A percentile compares a stretch with the other conserved stretches of the same genome.
Conservation (phyloP, 768 basidiomycete genomes). For the Tephrocybe sp. region DNA sequence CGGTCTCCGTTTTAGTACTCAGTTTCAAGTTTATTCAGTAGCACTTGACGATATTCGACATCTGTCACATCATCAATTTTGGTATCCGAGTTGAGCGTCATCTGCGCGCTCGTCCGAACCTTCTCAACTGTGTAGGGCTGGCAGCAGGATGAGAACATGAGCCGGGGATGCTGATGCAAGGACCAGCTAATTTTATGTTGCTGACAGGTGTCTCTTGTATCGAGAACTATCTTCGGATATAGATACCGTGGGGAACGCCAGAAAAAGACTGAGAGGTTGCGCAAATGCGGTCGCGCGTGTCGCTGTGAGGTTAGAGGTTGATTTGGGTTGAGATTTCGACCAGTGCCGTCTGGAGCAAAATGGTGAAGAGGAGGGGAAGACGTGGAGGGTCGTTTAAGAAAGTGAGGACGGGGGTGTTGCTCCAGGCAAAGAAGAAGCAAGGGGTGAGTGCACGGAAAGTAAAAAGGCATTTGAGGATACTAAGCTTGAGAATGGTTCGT, state of each 20-base stretch:
- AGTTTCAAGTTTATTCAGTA: too few species aligned
- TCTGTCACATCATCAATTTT: too few species aligned
- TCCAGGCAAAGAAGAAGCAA: constrained; percentile 33
- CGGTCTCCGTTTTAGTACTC: too few species aligned
- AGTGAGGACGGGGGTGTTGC: constrained; percentile 18
- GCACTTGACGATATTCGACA: too few species aligned
- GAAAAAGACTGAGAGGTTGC: constrained; percentile 91
- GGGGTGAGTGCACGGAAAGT: constrained; percentile 50
- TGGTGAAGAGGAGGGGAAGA: constrained; percentile 14
- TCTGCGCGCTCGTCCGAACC: too few species aligned
- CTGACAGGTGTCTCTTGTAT: constrained; percentile 48
- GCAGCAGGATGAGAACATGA: constrained; percentile 25
- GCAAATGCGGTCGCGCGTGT: constrained; percentile 83
- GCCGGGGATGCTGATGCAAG: constrained; percentile 40
- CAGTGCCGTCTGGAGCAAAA: constrained; percentile 25
- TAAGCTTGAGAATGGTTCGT: constrained; percentile 43
- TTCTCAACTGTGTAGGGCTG: too few species aligned
- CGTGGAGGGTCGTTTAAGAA: constrained; percentile 15
- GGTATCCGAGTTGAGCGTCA: too few species aligned
- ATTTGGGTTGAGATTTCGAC: constrained; percentile 7
- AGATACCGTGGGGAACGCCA: constrained; percentile 62
- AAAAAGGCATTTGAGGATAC: constrained; percentile 48
- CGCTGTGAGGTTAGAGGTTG: constrained; percentile 22
- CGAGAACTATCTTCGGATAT: constrained; percentile 68
- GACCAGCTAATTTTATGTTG: constrained; percentile 43